These are phyloP conservation scores for Gillenia trifoliata DNA, from an alignment of 306 rosid species.

Conservation along the genomic window DNA sequence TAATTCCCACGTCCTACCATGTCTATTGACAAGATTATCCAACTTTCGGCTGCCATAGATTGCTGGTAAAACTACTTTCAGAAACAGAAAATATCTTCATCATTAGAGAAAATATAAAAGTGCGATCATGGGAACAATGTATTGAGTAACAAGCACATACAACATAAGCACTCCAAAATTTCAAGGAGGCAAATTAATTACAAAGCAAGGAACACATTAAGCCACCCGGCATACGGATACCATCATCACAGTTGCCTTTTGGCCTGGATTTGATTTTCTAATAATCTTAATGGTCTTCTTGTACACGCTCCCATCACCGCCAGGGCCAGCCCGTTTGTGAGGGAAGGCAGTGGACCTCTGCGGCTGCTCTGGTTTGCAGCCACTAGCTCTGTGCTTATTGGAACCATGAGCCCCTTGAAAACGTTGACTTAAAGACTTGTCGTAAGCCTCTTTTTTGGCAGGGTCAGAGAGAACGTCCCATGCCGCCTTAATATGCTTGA, in stretches of 20 bases:
- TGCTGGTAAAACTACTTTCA: too few relatives aligned
- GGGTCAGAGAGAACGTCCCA: not conserved
- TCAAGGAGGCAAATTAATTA: not conserved
- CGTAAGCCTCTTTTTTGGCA: not conserved
- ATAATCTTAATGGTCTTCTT: not conserved
- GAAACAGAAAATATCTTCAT: too few relatives aligned
- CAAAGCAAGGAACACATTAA: not conserved
- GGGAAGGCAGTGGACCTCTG: not conserved
- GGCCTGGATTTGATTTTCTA: not conserved
- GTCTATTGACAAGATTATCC: too few relatives aligned
- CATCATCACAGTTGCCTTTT: not conserved
- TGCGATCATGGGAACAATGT: too few relatives aligned
- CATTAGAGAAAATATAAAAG: too few relatives aligned
- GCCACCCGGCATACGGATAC: not conserved
- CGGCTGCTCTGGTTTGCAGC: not conserved
- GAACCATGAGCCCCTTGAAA: not conserved
- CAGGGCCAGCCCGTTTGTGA: not conserved
- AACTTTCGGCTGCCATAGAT: too few relatives aligned
- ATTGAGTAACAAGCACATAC: too few relatives aligned
- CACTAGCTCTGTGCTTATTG: not conserved
- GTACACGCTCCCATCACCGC: not conserved
- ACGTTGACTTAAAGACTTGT: not conserved
- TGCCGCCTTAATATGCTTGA: slow-evolving; percentile 1
- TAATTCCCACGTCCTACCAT: too few relatives aligned
- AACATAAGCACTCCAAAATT: too few relatives aligned